A percentile compares a stretch with the other conserved stretches of the same genome.
Evolutionary conservation across 2,329 filamentous ascomycete genomes (phyloP).

Genomic region (Drechmeria coniospora): DNA sequence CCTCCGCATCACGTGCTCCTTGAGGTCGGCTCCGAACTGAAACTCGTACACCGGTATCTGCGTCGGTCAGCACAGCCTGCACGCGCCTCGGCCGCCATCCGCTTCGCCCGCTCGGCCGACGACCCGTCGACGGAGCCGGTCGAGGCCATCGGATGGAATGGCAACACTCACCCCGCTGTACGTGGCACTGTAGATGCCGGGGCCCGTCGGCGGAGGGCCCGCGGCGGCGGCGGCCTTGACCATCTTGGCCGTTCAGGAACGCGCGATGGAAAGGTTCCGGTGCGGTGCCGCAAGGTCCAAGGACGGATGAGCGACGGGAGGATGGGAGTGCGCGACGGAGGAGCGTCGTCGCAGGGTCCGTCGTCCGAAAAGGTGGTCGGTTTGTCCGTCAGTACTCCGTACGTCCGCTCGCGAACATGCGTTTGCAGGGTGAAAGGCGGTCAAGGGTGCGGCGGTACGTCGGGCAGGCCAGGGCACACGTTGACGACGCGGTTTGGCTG

Average conservation of each 20-base stretch:
- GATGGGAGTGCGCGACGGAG: too few relatives aligned
- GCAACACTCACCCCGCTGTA: conserved; percentile 48
- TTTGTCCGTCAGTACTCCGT: too few relatives aligned
- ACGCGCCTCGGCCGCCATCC: too few relatives aligned
- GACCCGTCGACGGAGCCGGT: too few relatives aligned
- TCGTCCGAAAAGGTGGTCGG: too few relatives aligned
- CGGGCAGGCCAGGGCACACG: too few relatives aligned
- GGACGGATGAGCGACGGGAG: too few relatives aligned
- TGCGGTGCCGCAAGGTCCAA: too few relatives aligned
- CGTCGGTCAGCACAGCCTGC: background rate
- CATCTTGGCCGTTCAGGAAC: conserved; percentile 22
- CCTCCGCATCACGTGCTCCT: conserved; percentile 89
- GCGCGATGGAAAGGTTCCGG: background rate
- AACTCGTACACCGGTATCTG: conserved; percentile 93
- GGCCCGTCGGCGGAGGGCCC: conserved; percentile 13
- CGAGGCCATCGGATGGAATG: background rate
- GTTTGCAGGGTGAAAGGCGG: conserved; percentile 10
- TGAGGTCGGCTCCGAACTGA: conserved; percentile 63
- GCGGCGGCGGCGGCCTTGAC: conserved; percentile 24
- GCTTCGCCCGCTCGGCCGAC: too few relatives aligned
- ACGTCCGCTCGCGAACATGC: too few relatives aligned
- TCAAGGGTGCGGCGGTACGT: too few relatives aligned
- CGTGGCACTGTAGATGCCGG: conserved; percentile 51
- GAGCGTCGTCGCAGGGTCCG: too few relatives aligned
- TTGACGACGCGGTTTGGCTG: conserved; percentile 18